Percentiles rank a stretch among this genome's conserved stretches.
Evolutionary conservation across 371 early-diverging fungal species (phyloP).

Genomic region (Mucor irregularis): DNA sequence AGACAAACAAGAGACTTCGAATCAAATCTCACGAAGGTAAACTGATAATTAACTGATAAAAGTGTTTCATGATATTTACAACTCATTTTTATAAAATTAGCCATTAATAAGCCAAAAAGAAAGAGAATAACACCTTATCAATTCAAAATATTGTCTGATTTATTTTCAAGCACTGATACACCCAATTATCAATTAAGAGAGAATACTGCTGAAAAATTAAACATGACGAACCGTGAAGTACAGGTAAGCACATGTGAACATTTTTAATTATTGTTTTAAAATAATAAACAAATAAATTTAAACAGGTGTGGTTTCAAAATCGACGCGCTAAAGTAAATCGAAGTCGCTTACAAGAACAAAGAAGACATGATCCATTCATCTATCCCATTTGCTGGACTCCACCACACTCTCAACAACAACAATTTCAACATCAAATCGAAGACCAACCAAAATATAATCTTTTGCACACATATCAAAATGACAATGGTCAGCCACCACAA

Average conservation of each 20-base stretch:
- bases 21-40: slow-evolving; percentile 47
- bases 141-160: slow-evolving; percentile 61
- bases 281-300: slow-evolving; percentile 1
- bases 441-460: background rate
- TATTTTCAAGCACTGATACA: slow-evolving; percentile 78
- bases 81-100: background rate
- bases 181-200: slow-evolving; percentile 89
- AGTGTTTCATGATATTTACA: slow-evolving; percentile 4
- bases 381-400: slow-evolving; percentile 17
- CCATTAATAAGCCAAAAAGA: slow-evolving; percentile 63
- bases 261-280: background rate
- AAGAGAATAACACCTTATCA: slow-evolving; percentile 78
- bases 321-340: slow-evolving; percentile 37
- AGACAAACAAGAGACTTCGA: slow-evolving; percentile 20
- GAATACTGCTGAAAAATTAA: slow-evolving; percentile 76
- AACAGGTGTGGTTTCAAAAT: slow-evolving; percentile 32
- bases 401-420: background rate
- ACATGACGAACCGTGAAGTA: slow-evolving; percentile 93
- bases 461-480: too few relatives aligned
- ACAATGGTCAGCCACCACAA: too few relatives aligned
- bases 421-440: background rate
- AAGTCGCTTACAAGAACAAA: slow-evolving; percentile 22
- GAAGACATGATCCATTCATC: slow-evolving; percentile 17
- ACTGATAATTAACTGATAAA: background rate
- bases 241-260: slow-evolving; percentile 58